These are phyloP conservation scores for Ophiostoma australiae DNA, from an alignment of 2,329 filamentous ascomycete species.

Conservation along the genomic window DNA sequence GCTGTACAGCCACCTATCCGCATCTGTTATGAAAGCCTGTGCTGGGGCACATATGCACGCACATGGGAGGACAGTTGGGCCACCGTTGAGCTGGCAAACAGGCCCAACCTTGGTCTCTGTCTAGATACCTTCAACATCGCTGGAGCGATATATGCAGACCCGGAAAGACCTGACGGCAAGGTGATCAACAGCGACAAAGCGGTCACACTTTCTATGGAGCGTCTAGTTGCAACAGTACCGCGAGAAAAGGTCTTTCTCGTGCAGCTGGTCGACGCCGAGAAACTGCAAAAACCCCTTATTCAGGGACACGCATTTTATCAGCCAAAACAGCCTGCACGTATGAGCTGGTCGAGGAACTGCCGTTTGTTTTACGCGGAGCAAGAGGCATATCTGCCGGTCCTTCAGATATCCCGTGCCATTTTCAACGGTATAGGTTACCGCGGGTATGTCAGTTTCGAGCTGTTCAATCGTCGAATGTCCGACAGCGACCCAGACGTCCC, in stretches of 20 bases:
- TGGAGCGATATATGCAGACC: conserved; percentile 54
- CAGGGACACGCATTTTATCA: conserved; percentile 51
- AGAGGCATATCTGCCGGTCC: conserved; percentile 53
- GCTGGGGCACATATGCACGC: conserved; percentile 55
- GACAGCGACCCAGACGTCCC: conserved; percentile 43
- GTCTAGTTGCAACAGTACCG: conserved; percentile 36
- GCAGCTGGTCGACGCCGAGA: conserved; percentile 58
- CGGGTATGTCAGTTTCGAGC: conserved; percentile 57
- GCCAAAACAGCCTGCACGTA: conserved; percentile 49
- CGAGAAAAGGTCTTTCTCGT: conserved; percentile 55
- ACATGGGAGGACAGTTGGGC: conserved; percentile 57
- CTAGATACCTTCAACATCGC: conserved; percentile 63
- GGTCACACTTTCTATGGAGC: conserved; percentile 42
- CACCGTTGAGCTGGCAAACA: conserved; percentile 49
- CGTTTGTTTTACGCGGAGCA: conserved; percentile 56
- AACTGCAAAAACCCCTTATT: conserved; percentile 45
- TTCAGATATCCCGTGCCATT: conserved; percentile 49
- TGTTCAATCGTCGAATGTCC: conserved; percentile 52
- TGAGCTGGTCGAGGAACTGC: conserved; percentile 62
- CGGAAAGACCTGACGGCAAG: conserved; percentile 41
- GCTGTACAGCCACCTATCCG: conserved; percentile 43
- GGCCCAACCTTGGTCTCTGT: conserved; percentile 57
- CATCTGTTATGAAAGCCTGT: conserved; percentile 57
- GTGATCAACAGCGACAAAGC: conserved; percentile 41
- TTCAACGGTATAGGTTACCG: conserved; percentile 52